Evolutionary conservation across 1,139 yeast genomes (phyloP).

Genomic region (Wickerhamomyces sp.): DNA sequence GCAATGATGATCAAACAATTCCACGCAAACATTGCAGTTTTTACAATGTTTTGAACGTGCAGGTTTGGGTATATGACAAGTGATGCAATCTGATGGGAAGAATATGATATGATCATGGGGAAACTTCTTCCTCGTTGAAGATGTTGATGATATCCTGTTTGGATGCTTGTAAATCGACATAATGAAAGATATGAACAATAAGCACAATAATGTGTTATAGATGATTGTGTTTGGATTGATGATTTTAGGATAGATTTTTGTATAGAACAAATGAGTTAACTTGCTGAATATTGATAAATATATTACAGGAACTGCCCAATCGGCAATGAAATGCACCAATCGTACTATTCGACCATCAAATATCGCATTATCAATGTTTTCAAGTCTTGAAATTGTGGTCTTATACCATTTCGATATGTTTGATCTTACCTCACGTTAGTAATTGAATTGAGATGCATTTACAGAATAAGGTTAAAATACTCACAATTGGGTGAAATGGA

Average conservation of each 20-base stretch:
- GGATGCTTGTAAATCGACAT: slow-evolving; percentile 54
- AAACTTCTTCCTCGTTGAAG: slow-evolving; percentile 13
- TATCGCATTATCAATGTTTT: no score
- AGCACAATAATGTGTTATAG: slow-evolving; percentile 11
- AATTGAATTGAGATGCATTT: no score
- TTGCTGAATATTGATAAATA: slow-evolving; percentile 28
- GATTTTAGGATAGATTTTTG: slow-evolving; percentile 34
- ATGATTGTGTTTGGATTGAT: slow-evolving; percentile 15
- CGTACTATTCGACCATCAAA: background rate
- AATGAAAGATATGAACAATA: slow-evolving; percentile 39
- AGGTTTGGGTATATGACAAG: slow-evolving; percentile 70
- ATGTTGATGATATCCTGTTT: slow-evolving; percentile 28
- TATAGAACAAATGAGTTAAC: slow-evolving; percentile 46
- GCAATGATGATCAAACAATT: slow-evolving; percentile 86
- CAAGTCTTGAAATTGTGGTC: no score
- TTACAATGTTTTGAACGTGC: slow-evolving; percentile 91
- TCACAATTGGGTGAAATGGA: background rate
- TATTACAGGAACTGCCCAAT: slow-evolving; percentile 19
- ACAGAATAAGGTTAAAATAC: no score
- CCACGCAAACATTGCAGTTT: slow-evolving; percentile 62
- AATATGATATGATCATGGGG: slow-evolving; percentile 18
- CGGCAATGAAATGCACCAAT: background rate
- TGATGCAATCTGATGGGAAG: slow-evolving; percentile 29
- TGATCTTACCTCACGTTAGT: no score
- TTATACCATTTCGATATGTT: no score